Evolutionary conservation across 2,329 filamentous ascomycete species (phyloP), one percentile per base, ranked within the genome.

Genomic region (Penicillium concentricum): DNA sequence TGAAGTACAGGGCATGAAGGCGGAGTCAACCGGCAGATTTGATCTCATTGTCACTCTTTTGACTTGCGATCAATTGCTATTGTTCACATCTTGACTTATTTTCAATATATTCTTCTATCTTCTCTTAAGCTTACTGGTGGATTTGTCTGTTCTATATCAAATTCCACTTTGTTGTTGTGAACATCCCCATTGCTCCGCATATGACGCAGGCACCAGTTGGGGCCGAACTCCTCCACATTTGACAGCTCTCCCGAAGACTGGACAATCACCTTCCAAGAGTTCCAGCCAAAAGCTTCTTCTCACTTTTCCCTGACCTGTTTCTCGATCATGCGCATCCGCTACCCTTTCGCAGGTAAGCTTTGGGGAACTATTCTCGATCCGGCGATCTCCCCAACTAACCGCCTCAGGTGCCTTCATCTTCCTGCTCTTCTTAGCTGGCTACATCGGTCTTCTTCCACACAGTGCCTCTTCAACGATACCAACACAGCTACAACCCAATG

Each of bases 321-420:
- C 26, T n/a, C 54, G 57, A 44, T 38, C 64, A 94, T 96, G 89
- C 89, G 90, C 76, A 91, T 97, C 79, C 86, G 92, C 71, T 84
- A 92, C 68, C 89, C 90, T 54, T 96, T 96, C 72, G 91, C 91
- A 78, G 90, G 92, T 94, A 80, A 70, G 85, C 79, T 60, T 51
- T 46, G 28, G 39, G 46, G 32, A 42, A 12, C 39, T 20, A 51
- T 45, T 53, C 47, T 48, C 32, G 18, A 55, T 58, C 24, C 41
- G 32, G 35, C 35, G 34, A 50, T 58, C 53, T 24, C 26, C 45
- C 49, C 34, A 63, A 63, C 58, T 56, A 51, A 34, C 26, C 38
- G 18, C 32, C 30, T 46, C 69, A 92, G 89, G 85, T 72, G 81
- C 82, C 63, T 93, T 87, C 69, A 64, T 78, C 63, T 75, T 81